Evolutionary conservation across 2,329 filamentous ascomycete genomes (phyloP).

Genomic region (Fusarium sp.): DNA sequence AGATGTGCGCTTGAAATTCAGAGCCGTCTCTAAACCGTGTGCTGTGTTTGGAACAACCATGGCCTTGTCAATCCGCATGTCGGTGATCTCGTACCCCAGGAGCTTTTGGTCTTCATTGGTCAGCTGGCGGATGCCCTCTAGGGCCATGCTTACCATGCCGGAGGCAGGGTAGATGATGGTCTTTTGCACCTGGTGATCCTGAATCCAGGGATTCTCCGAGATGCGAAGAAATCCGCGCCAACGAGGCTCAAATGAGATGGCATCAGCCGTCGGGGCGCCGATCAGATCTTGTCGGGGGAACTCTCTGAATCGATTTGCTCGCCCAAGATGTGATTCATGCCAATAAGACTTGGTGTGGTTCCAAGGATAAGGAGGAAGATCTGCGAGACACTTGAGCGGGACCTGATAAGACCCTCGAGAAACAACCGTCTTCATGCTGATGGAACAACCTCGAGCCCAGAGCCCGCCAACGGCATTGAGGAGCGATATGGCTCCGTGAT

Average conservation of each 20-base stretch:
- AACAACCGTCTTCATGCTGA: slow-evolving; percentile 50
- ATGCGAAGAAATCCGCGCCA: slow-evolving; percentile 64
- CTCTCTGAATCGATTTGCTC: slow-evolving; percentile 57
- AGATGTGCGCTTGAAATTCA: slow-evolving; percentile 56
- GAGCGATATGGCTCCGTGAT: slow-evolving; percentile 40
- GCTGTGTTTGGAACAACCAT: slow-evolving; percentile 62
- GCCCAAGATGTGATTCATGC: slow-evolving; percentile 63
- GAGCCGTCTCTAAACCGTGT: slow-evolving; percentile 63
- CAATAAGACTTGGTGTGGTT: slow-evolving; percentile 65
- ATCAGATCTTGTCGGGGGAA: slow-evolving; percentile 64
- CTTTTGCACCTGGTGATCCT: slow-evolving; percentile 64
- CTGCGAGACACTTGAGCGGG: slow-evolving; percentile 53
- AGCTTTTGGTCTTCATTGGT: slow-evolving; percentile 40
- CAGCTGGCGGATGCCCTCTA: slow-evolving; percentile 61
- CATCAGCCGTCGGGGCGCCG: slow-evolving; percentile 59
- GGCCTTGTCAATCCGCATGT: slow-evolving; percentile 62
- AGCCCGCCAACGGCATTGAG: slow-evolving; percentile 51
- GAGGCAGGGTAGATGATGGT: slow-evolving; percentile 64
- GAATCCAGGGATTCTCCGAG: slow-evolving; percentile 64
- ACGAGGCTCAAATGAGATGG: slow-evolving; percentile 58
- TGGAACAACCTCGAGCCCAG: slow-evolving; percentile 52
- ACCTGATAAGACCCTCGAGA: slow-evolving; percentile 25
- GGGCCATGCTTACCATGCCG: slow-evolving; percentile 62
- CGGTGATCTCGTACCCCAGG: slow-evolving; percentile 57
- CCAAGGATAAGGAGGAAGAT: slow-evolving; percentile 67